These are phyloP conservation scores for Monosporozyma solicola DNA, from an alignment of 805 yeast genomes.

Conservation along the genomic window DNA sequence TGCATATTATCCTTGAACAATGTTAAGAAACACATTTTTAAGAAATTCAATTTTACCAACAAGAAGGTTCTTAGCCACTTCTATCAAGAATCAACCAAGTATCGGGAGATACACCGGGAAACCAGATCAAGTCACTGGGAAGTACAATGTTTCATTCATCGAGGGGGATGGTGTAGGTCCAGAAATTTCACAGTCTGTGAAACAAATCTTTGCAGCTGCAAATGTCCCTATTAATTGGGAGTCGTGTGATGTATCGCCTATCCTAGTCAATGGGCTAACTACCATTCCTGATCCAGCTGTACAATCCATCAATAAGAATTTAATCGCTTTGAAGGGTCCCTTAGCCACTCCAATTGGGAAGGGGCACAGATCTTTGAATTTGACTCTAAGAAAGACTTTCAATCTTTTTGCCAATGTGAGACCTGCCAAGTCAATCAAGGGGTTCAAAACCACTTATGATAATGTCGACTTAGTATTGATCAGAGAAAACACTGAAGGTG, in stretches of 20 bases:
- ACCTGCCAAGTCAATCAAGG: constrained; percentile 90
- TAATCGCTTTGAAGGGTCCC: constrained; percentile 96
- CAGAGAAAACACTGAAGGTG: constrained; percentile 99
- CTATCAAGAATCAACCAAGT: constrained; percentile 20
- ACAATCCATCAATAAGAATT: constrained; percentile 83
- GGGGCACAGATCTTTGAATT: constrained; percentile 95
- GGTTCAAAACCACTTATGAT: constrained; percentile 74
- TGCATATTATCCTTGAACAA: constrained; percentile 49
- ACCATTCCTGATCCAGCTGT: constrained; percentile 89
- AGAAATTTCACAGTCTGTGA: constrained; percentile 91
- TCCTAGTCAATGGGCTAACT: constrained; percentile 84
- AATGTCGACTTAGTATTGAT: constrained; percentile 91
- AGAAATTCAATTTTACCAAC: constrained; percentile 1
- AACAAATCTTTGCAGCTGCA: constrained; percentile 88
- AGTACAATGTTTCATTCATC: constrained; percentile 87
- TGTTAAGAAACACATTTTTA: constrained; percentile 9
- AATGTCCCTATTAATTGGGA: constrained; percentile 96
- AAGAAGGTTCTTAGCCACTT: constrained; percentile 13
- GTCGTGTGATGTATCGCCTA: constrained; percentile 91
- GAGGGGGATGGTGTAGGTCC: constrained; percentile 99
- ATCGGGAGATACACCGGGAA: constrained; percentile 29
- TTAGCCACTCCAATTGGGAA: constrained; percentile 98
- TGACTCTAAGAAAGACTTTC: constrained; percentile 95
- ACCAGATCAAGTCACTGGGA: constrained; percentile 52
- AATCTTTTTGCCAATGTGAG: constrained; percentile 93